Evolutionary conservation across 108 stramenopile species (phyloP).

Genomic region (Licmophora abbreviata): DNA sequence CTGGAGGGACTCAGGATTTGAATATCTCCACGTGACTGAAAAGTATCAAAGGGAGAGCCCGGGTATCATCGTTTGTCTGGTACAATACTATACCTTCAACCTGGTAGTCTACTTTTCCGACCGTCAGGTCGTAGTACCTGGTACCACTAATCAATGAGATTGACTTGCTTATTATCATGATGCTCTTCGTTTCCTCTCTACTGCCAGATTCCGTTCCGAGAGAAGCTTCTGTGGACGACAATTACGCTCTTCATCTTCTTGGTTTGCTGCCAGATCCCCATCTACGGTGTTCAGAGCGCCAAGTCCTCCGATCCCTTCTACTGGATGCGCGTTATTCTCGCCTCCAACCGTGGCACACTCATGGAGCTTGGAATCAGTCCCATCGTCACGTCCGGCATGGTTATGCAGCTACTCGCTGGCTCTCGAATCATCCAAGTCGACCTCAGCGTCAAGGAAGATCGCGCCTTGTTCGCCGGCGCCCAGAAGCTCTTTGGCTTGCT

Average conservation of each 20-base stretch:
- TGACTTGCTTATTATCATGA: background rate
- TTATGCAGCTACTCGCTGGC: conserved; percentile 95
- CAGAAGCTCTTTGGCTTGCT: conserved; percentile 99
- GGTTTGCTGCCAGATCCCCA: conserved; percentile 98
- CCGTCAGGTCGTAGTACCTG: no score
- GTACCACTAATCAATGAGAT: no score
- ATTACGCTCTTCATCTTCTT: conserved; percentile 99
- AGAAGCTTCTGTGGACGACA: conserved; percentile 98
- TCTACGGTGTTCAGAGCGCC: conserved; percentile 96
- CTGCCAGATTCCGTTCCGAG: conserved; percentile 89
- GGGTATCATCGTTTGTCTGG: no score
- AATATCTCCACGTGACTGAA: no score
- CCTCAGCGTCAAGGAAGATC: conserved; percentile 97
- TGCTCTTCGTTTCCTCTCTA: background rate
- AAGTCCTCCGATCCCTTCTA: conserved; percentile 99
- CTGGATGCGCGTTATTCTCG: conserved; percentile 99
- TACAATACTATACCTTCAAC: no score
- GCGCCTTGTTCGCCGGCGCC: conserved; percentile 94
- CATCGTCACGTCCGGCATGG: conserved; percentile 91
- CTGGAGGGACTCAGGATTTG: no score
- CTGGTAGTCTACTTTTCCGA: no score
- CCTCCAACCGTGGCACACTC: conserved; percentile 98
- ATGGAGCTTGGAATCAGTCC: conserved; percentile 99
- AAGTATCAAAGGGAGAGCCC: no score
- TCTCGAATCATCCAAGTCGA: conserved; percentile 98